Base-by-base conservation (phyloP, 1,139 yeast species). In the Geotrichum histeridarum region DNA sequence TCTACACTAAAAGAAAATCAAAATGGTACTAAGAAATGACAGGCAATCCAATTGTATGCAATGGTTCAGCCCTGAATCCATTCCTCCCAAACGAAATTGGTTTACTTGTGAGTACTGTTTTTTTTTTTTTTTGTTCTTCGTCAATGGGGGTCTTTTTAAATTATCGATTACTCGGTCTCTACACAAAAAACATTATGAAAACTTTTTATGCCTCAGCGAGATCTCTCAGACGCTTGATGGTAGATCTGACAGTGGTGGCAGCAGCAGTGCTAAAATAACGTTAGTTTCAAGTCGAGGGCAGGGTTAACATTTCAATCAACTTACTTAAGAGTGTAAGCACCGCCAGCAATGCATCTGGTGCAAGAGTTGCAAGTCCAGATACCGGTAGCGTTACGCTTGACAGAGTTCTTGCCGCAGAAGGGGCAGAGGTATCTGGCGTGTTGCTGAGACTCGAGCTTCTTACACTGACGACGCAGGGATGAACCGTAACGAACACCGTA, bases 401-500 rank as follows among this genome's bases (percentile, higher is more conserved):
- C 97, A 66, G 96, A 76, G 83, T 89, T 89, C 88, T 93, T 93
- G 79, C 99, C 99, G 81, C 99, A 93, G 97, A 93, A 93, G 65
- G 99, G 84, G 81, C 98, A 93, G 78, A 88, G 95, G 85, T 93
- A 94, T 77, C 88, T 89, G 73, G 99, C 88, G 81, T 93, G 99
- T 78, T 91, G 97, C 81, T 90, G 97, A 73, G 89, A 86, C 82
- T 94, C 99, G 80, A 94, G 82, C 85, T 93, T 93, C 86, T 91
- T 91, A 83, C 96, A 88, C 81, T 90, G 97, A 83, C 98, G 91
- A 87, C 99, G 91, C 79, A 93, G 84, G 68, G 99, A 94, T 73
- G 99, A 93, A 91, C 99, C 98, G 82, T 93, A 93, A 86, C 99
- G 91, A 81, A 93, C 97, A 88, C 98, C 99, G 86, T 89, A 93